Evolutionary conservation across 2,329 filamentous ascomycete species (phyloP).

Genomic region (Trichoderma gracile): DNA sequence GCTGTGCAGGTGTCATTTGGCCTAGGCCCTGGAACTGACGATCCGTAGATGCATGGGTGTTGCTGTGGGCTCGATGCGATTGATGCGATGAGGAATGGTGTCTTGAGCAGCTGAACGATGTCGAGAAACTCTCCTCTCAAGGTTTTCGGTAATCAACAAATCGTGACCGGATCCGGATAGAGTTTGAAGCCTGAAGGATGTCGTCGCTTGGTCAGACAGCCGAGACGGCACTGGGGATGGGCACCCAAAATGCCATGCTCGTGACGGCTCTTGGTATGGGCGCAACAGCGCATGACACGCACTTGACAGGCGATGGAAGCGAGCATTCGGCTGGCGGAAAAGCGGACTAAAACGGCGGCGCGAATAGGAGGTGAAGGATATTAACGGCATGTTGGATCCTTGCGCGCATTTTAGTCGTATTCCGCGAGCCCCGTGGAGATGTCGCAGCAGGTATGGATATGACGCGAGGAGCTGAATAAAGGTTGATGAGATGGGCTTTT

Average conservation of each 20-base stretch:
- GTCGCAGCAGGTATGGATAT: neutral
- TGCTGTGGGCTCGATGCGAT: slow-evolving; percentile 4
- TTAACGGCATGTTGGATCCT: slow-evolving; percentile 18
- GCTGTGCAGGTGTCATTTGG: neutral
- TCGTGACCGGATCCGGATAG: too few relatives aligned
- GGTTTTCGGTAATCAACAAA: too few relatives aligned
- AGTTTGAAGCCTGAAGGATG: too few relatives aligned
- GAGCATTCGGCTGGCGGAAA: slow-evolving; percentile 18
- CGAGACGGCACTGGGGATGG: slow-evolving; percentile 1
- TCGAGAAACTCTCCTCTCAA: neutral
- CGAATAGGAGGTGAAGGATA: slow-evolving; percentile 21
- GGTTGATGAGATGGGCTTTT: slow-evolving; percentile 17
- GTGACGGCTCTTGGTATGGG: neutral
- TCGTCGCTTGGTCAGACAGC: neutral
- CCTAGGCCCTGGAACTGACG: neutral
- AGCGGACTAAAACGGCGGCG: neutral
- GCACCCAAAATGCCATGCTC: neutral
- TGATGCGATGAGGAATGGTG: slow-evolving; percentile 5
- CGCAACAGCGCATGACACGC: slow-evolving; percentile 3
- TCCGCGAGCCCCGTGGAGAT: neutral
- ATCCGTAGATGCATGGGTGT: slow-evolving; percentile 18
- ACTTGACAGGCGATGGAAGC: neutral
- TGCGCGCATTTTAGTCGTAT: slow-evolving; percentile 5
- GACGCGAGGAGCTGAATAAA: slow-evolving; percentile 20
- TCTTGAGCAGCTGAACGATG: neutral